Base-by-base conservation (phyloP, 495 filamentous ascomycete species). In the Penicillium goetzii region DNA sequence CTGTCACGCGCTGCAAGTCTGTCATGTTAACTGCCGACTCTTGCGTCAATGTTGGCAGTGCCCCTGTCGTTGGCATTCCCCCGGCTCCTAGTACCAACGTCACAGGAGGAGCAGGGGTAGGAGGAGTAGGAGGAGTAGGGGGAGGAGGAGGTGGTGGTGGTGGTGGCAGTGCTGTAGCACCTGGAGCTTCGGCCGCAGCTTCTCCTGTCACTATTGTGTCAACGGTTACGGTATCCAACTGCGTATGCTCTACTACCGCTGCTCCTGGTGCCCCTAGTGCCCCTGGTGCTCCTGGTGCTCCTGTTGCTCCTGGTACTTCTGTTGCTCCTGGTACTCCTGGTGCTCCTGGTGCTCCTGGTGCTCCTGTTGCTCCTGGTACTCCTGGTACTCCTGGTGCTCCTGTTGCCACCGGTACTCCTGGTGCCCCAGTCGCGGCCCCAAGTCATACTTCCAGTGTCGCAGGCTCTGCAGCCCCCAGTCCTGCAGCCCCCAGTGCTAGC, bases 11-110 rank as follows among this genome's bases (percentile, higher is more conserved):
- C 50, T 88, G 86, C 70, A 67, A 70, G 62, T 68, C 79, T 58
- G 71, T 88, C 54, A 69, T 72, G 30, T 63, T 87, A 26, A 77
- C 54, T 11, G 84, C 83, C 6, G 81, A 83, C 68, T 74, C 77
- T 50, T 87, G 84, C 70, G 65, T 68, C 11, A 63, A 73, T 52
- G 64, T 74, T 70, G 33, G 55, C 43, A 47, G 21, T 47, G 10
- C 12, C 10, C 43, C 43, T 47, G 21, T 47, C 21, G 21, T 47
- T 25, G 10, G 26, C 4, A 53, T 33, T 32, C 26, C 50, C 3
- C 15, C 26, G 50, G 50, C 23, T 33, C 50, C 50, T 32, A 28
- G 50, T 33, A 7, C 2, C 7, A 28, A 28, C 19, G 45, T 50
- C 21, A 23, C 45, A 23, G 30, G 26, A 19, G 26, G 26, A 30